Percentiles rank a stretch among this genome's conserved stretches.
Conservation (phyloP, 2,329 filamentous ascomycete species). For the Microascus cirrosus region DNA sequence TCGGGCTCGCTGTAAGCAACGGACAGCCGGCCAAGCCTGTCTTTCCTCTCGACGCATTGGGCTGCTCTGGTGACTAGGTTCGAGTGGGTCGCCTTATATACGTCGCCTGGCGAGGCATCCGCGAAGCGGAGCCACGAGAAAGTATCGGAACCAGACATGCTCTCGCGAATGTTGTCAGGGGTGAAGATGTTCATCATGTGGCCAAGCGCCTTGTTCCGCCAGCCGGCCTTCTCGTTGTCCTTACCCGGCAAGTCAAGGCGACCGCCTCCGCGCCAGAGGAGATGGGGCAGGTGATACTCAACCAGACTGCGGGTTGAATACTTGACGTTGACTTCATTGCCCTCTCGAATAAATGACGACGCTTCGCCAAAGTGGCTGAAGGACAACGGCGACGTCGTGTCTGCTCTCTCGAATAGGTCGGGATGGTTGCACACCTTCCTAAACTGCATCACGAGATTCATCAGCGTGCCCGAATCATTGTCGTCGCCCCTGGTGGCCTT, state of each 20-base stretch:
- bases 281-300: slow-evolving; percentile 68
- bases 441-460: slow-evolving; percentile 99
- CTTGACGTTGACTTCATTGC: slow-evolving; percentile 62
- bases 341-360: slow-evolving; percentile 87
- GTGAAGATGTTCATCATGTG: slow-evolving; percentile 88
- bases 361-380: slow-evolving; percentile 88
- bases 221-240: slow-evolving; percentile 67
- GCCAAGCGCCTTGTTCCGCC: slow-evolving; percentile 63
- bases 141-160: slow-evolving; percentile 45
- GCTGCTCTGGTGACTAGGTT: slow-evolving; percentile 66
- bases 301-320: slow-evolving; percentile 86
- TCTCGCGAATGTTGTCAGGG: slow-evolving; percentile 63
- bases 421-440: slow-evolving; percentile 98
- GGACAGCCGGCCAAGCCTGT: slow-evolving; percentile 55
- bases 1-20: slow-evolving; percentile 59
- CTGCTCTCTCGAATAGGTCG: slow-evolving; percentile 89
- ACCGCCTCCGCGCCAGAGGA: slow-evolving; percentile 74
- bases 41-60: slow-evolving; percentile 39
- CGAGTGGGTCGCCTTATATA: slow-evolving; percentile 55
- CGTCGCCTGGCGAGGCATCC: slow-evolving; percentile 64
- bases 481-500: slow-evolving; percentile 93
- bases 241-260: slow-evolving; percentile 63
- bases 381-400: slow-evolving; percentile 77
- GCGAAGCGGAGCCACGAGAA: slow-evolving; percentile 91
- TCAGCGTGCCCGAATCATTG: slow-evolving; percentile 86